Evolutionary conservation across 1,284 basidiomycete genomes (phyloP).

Genomic region (Moniliella sp.): DNA sequence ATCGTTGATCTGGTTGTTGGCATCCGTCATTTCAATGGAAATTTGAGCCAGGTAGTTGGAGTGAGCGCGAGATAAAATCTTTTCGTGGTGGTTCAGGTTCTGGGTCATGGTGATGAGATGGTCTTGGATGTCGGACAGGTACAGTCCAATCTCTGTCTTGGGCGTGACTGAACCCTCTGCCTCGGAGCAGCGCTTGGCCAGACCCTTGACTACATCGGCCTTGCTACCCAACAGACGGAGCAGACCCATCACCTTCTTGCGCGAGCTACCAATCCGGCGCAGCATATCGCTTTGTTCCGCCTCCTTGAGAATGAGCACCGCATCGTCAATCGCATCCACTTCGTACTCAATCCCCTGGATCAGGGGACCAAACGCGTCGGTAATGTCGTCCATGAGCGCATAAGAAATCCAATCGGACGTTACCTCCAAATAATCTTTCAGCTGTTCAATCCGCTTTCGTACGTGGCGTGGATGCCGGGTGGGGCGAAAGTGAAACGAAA

Average conservation of each 20-base stretch:
- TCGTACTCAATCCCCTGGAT: slow-evolving; percentile 94
- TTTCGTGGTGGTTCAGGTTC: slow-evolving; percentile 44
- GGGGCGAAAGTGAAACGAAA: slow-evolving; percentile 84
- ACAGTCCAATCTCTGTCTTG: no score
- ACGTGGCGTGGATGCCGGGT: slow-evolving; percentile 90
- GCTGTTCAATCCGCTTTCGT: slow-evolving; percentile 78
- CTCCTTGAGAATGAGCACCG: slow-evolving; percentile 73
- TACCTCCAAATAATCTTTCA: slow-evolving; percentile 88
- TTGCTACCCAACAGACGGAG: no score
- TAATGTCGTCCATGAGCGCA: no score
- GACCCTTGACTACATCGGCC: no score
- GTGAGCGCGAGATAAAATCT: slow-evolving; percentile 90
- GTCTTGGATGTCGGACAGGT: slow-evolving; percentile 68
- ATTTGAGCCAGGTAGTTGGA: slow-evolving; percentile 49
- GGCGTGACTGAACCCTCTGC: no score
- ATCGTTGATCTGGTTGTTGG: no score
- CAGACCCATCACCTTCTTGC: no score
- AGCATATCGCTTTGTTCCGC: no score
- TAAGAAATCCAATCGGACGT: slow-evolving; percentile 98
- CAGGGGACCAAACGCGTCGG: slow-evolving; percentile 79
- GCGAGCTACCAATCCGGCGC: no score
- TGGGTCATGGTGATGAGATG: slow-evolving; percentile 99
- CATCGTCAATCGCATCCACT: slow-evolving; percentile 86
- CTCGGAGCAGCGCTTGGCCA: no score
- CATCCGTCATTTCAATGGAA: no score